Conservation (phyloP, 23 red algal genomes). For the Gracilaria gracilis region DNA sequence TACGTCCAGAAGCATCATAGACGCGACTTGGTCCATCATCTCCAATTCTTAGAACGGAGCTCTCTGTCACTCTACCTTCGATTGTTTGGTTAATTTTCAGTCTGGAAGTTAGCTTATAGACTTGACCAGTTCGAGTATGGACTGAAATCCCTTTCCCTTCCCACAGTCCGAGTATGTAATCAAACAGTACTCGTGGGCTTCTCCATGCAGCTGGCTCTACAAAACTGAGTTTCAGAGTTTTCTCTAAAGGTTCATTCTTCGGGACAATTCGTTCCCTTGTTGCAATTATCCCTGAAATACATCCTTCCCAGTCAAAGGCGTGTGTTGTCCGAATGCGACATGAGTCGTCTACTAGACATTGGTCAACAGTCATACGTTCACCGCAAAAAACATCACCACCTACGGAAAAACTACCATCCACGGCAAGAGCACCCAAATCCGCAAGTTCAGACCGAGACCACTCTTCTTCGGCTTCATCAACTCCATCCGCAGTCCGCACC, state of each 20-base stretch:
- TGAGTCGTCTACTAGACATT: constrained; percentile 46
- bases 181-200: constrained; percentile 55
- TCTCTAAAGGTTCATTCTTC: constrained; percentile 15
- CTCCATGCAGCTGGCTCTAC: constrained; percentile 75
- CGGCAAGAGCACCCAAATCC: constrained; percentile 63
- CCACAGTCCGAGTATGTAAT: constrained; percentile 74
- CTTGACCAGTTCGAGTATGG: constrained; percentile 54
- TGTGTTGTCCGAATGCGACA: constrained; percentile 70
- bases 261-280: constrained; percentile 41
- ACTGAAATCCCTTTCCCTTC: constrained; percentile 62
- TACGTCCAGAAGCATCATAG: constrained; percentile 43
- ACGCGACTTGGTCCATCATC: constrained; percentile 58
- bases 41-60: constrained; percentile 63
- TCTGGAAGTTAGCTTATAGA: constrained; percentile 60
- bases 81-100: constrained; percentile 46
- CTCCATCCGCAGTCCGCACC: constrained; percentile 53
- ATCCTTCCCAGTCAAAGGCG: constrained; percentile 83
- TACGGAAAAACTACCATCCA: constrained; percentile 67
- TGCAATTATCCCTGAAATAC: constrained; percentile 70
- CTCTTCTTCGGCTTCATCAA: constrained; percentile 71
- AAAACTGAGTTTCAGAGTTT: constrained; percentile 33
- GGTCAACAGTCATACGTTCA: constrained; percentile 63
- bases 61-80: constrained; percentile 45
- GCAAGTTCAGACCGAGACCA: constrained; percentile 68
- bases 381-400: constrained; percentile 57